Percentiles rank a stretch among this genome's conserved stretches.
Evolutionary conservation across 805 yeast genomes (phyloP).

Genomic region (Yarrowia sp.): DNA sequence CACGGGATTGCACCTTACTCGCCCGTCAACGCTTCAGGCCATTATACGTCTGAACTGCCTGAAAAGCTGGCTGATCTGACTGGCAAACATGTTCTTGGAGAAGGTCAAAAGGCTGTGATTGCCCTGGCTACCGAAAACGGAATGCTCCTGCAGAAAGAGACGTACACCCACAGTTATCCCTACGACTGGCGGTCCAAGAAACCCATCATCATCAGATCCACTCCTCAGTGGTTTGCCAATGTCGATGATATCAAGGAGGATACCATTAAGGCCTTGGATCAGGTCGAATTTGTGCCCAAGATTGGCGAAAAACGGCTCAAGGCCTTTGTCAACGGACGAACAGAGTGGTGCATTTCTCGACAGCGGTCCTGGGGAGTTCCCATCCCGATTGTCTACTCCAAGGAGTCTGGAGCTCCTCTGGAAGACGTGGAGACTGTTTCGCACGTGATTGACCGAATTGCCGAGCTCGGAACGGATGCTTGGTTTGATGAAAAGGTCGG

Average conservation of each 20-base stretch:
- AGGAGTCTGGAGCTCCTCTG: slow-evolving; percentile 67
- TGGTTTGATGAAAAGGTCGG: slow-evolving; percentile 77
- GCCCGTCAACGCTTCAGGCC: slow-evolving; percentile 80
- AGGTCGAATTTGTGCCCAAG: slow-evolving; percentile 76
- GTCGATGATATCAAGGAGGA: slow-evolving; percentile 71
- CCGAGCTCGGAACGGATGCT: slow-evolving; percentile 68
- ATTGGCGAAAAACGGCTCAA: slow-evolving; percentile 72
- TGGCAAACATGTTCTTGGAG: slow-evolving; percentile 67
- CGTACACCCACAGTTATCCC: slow-evolving; percentile 84
- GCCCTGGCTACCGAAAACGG: slow-evolving; percentile 56
- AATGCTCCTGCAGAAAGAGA: slow-evolving; percentile 48
- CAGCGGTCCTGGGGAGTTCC: slow-evolving; percentile 99
- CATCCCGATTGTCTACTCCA: slow-evolving; percentile 79
- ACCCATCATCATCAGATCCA: slow-evolving; percentile 92
- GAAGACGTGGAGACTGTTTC: slow-evolving; percentile 63
- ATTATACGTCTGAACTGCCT: slow-evolving; percentile 62
- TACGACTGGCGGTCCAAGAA: slow-evolving; percentile 97
- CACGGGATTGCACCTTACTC: slow-evolving; percentile 68
- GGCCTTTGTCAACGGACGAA: slow-evolving; percentile 76
- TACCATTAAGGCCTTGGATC: slow-evolving; percentile 65
- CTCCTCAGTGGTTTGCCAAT: slow-evolving; percentile 97
- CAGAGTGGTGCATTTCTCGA: slow-evolving; percentile 97
- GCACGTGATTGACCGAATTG: slow-evolving; percentile 63
- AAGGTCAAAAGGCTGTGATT: slow-evolving; percentile 61
- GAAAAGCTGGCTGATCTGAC: slow-evolving; percentile 51